These are phyloP conservation scores for Aspergillus haitiensis DNA, from an alignment of 495 filamentous ascomycete species.

Conservation along the genomic window DNA sequence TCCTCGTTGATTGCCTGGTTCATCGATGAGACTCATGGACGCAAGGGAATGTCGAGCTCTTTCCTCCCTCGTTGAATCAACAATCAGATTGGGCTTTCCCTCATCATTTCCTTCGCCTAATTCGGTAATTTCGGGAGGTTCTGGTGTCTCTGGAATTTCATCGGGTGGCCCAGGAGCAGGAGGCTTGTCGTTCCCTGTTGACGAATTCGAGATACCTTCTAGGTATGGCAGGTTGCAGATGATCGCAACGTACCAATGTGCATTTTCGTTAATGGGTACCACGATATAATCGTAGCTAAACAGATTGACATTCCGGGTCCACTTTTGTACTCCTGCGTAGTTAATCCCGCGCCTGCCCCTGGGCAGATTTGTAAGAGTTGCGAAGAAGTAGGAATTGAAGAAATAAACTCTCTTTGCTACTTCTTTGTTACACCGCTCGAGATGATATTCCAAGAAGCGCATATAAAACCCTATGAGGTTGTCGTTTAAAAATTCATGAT, in stretches of 20 bases:
- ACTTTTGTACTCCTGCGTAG: slow-evolving; percentile 78
- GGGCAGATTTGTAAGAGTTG: slow-evolving; percentile 61
- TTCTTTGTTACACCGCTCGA: slow-evolving; percentile 55
- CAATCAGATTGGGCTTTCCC: background rate
- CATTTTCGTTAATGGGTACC: slow-evolving; percentile 83
- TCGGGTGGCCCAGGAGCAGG: slow-evolving; percentile 18
- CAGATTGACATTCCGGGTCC: slow-evolving; percentile 85
- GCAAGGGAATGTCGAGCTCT: slow-evolving; percentile 27
- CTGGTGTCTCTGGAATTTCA: slow-evolving; percentile 39
- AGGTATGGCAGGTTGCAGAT: slow-evolving; percentile 80
- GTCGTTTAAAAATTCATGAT: slow-evolving; percentile 88
- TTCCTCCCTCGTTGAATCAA: slow-evolving; percentile 26
- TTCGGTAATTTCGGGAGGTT: slow-evolving; percentile 15
- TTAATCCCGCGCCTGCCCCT: slow-evolving; percentile 63
- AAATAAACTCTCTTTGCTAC: slow-evolving; percentile 71
- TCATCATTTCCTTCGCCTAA: background rate
- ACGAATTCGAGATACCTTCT: slow-evolving; percentile 29
- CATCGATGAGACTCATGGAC: slow-evolving; percentile 28
- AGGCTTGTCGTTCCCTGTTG: slow-evolving; percentile 21
- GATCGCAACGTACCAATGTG: slow-evolving; percentile 94
- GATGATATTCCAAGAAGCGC: slow-evolving; percentile 66
- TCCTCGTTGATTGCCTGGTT: slow-evolving; percentile 2
- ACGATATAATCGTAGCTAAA: slow-evolving; percentile 86
- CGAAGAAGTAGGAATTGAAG: slow-evolving; percentile 91
- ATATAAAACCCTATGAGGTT: slow-evolving; percentile 88